Base-by-base conservation (phyloP, 106 monocot species). In the Acanthochlamys bracteata region DNA sequence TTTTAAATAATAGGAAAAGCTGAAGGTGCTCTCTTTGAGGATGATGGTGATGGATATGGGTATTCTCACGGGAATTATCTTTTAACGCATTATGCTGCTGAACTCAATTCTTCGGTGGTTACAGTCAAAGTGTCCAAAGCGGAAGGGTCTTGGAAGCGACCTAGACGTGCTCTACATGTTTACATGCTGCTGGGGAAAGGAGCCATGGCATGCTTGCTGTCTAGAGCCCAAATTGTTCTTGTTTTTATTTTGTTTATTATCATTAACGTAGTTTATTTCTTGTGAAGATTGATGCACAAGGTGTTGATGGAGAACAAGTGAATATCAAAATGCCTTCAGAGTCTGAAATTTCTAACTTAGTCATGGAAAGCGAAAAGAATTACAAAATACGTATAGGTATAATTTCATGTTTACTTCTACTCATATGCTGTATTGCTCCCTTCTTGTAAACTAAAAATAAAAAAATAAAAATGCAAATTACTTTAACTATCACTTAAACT, bases 41-140 rank as follows among this genome's bases (percentile, higher is more conserved):
- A 98, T 69, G 85, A 76, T 66, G 91, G 91, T 43, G 92, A 98
- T 85, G 88, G 98, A 59, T 98, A 98, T 76, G 79, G 64, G 11
- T 98, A 81, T 69, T 81, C 73, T 53, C 55, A 81, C 33, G 98
- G 88, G 19, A 61, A 42, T 7, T 98, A 80, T 71, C 75, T 98
- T 7, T 77, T 89, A 65, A 88, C 88, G 47, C 63, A 88, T 60
- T 98, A 98, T 78, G 62, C 64, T 60, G 98, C 91, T 16, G 85
- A 91, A 80, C 61, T 80, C 57, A 61, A 78, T 41, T 80, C 88
- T 58, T 86, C 98, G 57, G 49, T 75, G 59, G 62, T 98, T 60
- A 80, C 85, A 16, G 72, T 98, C 41, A 88, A 77, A 75, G 81
- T 92, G 9, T 81, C 71, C 3, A 85, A 72, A 73, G 69, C 80